phyloP scores from a whole-genome alignment of 2,329 filamentous ascomycete species.

The Fusarium sarcochroum region DNA sequence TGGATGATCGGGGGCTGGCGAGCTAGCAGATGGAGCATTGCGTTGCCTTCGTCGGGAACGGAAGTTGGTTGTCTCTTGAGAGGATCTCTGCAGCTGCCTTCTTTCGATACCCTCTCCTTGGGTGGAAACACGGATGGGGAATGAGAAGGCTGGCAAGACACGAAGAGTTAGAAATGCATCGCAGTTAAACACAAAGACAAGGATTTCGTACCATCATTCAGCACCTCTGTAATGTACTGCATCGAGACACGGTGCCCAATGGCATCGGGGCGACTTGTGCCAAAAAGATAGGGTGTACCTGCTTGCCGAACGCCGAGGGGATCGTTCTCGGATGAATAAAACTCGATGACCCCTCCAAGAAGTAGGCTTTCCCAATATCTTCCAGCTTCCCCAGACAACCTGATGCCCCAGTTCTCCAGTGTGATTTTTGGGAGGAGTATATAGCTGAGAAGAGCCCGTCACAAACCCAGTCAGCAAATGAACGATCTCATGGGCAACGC shows the following conservation, averaged over 20 bases:
- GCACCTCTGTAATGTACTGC: too few species aligned
- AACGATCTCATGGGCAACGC: not conserved
- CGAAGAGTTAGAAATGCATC: too few species aligned
- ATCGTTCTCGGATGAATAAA: not conserved
- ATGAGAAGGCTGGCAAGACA: not conserved
- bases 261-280: not conserved
- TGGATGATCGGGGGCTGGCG: not conserved
- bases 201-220: too few species aligned
- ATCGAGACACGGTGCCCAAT: too few species aligned
- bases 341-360: slow-evolving; percentile 8
- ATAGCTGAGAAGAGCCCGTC: not conserved
- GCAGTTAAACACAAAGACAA: too few species aligned
- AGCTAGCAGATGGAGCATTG: not conserved
- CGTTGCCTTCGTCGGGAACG: not conserved
- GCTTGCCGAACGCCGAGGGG: not conserved
- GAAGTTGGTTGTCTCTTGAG: not conserved
- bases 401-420: not conserved
- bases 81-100: not conserved
- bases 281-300: not conserved
- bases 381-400: slow-evolving; percentile 1
- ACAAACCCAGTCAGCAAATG: slow-evolving; percentile 14
- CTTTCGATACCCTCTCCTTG: not conserved
- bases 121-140: not conserved
- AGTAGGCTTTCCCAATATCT: slow-evolving; percentile 10
- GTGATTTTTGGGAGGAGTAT: not conserved